Evolutionary conservation across 306 rosid genomes (phyloP).

Genomic region (Trifolium subterraneum): DNA sequence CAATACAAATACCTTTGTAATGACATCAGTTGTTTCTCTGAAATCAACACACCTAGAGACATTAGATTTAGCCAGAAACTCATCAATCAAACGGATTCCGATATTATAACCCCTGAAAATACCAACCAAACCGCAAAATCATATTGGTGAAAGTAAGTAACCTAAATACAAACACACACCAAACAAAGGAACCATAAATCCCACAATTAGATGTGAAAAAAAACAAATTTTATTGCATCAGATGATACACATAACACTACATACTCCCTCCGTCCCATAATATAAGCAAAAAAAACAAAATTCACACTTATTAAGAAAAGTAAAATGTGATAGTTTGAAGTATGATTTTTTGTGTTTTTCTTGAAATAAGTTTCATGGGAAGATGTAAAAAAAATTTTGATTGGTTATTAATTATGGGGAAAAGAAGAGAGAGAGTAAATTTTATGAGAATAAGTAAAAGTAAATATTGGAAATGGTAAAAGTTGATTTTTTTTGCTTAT

Average conservation of each 20-base stretch:
- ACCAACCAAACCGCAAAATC: slow-evolving; percentile 13
- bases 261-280: too few relatives aligned
- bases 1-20: slow-evolving; percentile 74
- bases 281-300: too few relatives aligned
- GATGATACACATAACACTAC: neutral
- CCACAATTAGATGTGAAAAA: neutral
- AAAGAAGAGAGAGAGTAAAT: too few relatives aligned
- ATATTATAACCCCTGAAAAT: slow-evolving; percentile 92
- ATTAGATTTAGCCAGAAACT: slow-evolving; percentile 95
- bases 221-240: neutral
- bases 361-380: too few relatives aligned
- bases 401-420: too few relatives aligned
- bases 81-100: slow-evolving; percentile 91
- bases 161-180: neutral
- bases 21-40: slow-evolving; percentile 92
- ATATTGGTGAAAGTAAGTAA: slow-evolving; percentile 1
- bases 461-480: too few relatives aligned
- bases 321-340: too few relatives aligned
- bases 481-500: too few relatives aligned
- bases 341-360: too few relatives aligned
- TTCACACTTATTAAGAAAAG: too few relatives aligned
- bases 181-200: slow-evolving; percentile 13
- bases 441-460: too few relatives aligned
- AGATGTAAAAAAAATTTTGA: too few relatives aligned
- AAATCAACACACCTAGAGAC: slow-evolving; percentile 92